Conservation (phyloP, 371 early-diverging fungal genomes). For the Parasitella parasitica region DNA sequence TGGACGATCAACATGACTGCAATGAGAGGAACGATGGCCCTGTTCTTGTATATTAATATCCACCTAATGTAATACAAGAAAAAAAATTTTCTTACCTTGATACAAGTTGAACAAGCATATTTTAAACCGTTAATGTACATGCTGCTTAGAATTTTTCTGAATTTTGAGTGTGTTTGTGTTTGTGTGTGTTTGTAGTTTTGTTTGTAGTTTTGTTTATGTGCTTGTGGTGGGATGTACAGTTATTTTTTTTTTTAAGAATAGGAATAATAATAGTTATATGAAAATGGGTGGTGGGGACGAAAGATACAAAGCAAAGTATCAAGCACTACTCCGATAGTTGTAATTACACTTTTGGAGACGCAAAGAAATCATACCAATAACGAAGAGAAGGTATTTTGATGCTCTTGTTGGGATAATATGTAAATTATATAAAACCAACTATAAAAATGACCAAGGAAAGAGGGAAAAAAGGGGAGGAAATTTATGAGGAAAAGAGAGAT, state of each 20-base stretch:
- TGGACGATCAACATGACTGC: conserved; percentile 64
- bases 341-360: conserved; percentile 32
- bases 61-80: conserved; percentile 2
- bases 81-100: conserved; percentile 23
- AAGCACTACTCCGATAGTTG: conserved; percentile 32
- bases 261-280: conserved; percentile 1
- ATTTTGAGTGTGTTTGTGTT: background rate
- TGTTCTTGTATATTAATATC: conserved; percentile 13
- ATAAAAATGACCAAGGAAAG: background rate
- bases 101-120: conserved; percentile 40
- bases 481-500: background rate
- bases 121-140: conserved; percentile 43
- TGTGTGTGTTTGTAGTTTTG: background rate
- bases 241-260: conserved; percentile 1
- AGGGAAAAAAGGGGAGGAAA: background rate
- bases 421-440: background rate
- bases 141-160: no score
- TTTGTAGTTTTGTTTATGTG: background rate
- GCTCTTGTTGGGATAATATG: background rate
- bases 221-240: background rate
- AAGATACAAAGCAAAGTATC: conserved; percentile 21
- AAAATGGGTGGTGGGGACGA: conserved; percentile 1
- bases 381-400: background rate
- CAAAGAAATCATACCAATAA: conserved; percentile 37
- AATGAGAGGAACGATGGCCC: conserved; percentile 68